These are phyloP conservation scores for Artomyces pyxidatus DNA, from an alignment of 768 basidiomycete species.

Conservation along the genomic window DNA sequence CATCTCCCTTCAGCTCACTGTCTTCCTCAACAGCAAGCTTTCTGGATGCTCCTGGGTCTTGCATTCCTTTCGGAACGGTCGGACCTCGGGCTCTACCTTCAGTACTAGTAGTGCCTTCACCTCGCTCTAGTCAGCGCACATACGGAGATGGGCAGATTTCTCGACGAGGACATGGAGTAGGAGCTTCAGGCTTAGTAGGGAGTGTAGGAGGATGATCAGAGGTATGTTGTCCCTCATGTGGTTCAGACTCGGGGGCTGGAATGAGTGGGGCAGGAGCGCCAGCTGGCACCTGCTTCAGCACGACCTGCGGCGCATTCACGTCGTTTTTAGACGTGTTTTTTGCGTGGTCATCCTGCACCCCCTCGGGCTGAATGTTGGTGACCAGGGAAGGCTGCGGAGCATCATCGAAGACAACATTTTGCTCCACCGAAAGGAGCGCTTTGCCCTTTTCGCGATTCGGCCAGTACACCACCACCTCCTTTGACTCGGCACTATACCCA, in stretches of 20 bases:
- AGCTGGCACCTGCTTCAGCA: not conserved
- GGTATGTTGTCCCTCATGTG: not conserved
- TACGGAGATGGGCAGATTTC: not conserved
- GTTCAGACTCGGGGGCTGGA: not conserved
- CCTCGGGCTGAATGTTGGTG: not conserved
- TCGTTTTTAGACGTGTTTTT: too few species aligned
- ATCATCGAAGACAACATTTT: conserved; percentile 16
- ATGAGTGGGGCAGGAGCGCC: not conserved
- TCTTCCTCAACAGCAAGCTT: not conserved
- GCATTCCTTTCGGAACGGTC: not conserved
- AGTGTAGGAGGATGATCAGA: not conserved
- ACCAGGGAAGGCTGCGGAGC: not conserved
- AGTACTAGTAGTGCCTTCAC: not conserved
- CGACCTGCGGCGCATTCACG: not conserved
- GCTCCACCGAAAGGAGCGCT: conserved; percentile 22
- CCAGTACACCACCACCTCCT: conserved; percentile 27
- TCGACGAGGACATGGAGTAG: not conserved
- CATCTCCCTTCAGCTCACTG: too few species aligned
- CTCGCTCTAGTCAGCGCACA: not conserved
- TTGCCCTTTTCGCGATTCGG: too few species aligned
- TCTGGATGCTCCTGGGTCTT: not conserved
- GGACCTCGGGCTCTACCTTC: not conserved
- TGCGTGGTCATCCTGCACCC: not conserved
- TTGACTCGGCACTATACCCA: conserved; percentile 27
- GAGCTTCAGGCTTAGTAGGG: not conserved